Evolutionary conservation across 2,329 filamentous ascomycete genomes (phyloP), one percentile per base, ranked within the genome.

Genomic region (Trichophyton schoenleinii): DNA sequence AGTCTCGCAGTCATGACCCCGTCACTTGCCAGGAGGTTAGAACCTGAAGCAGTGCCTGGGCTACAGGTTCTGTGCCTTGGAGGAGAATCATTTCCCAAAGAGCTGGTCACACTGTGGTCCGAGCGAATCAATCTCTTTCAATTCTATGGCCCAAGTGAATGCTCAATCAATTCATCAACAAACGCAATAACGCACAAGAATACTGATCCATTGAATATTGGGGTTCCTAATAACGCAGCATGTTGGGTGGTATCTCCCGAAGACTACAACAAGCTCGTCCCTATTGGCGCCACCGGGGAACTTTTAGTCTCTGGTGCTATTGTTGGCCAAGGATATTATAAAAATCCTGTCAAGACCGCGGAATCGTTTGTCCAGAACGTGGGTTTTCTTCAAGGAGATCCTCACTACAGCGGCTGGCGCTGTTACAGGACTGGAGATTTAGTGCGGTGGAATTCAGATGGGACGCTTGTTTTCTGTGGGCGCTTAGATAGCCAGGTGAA

Each of bases 1-100:
- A 78, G 74, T 20, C 78, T 75, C 76, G 77, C 74, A 1, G 80
- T 81, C 66, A 76, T 84, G 69, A 78, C 76, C 0, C 75, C 75
- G 0, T 75, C 74, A 0, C 49, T 77, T 0, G 73, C 73, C 0
- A 60, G 63, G 15, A 64, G 61, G 1, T 62, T 78, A 2, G 61
- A 70, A 8, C 69, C 70, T 1, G 60, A 64, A 3, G 67, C 72
- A 3, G 73, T 69, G 58, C 69, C 67, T 2, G 61, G 64, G 6
- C 63, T 76, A 3, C 67, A 68, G n/a, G 66, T 62, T 49, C 58
- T 77, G 5, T 73, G 74, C 60, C 63, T 77, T 4, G 74, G 72
- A 1, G 74, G 75, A 0, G 75, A 77, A 64, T 60, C 69, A 0
- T 70, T 76, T 9, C 66, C 70, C 1, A 71, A 72, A 61, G 44